Percentiles rank a stretch among this genome's conserved stretches.
Evolutionary conservation across 306 rosid genomes (phyloP).

Genomic region (Dicorynia guianensis): DNA sequence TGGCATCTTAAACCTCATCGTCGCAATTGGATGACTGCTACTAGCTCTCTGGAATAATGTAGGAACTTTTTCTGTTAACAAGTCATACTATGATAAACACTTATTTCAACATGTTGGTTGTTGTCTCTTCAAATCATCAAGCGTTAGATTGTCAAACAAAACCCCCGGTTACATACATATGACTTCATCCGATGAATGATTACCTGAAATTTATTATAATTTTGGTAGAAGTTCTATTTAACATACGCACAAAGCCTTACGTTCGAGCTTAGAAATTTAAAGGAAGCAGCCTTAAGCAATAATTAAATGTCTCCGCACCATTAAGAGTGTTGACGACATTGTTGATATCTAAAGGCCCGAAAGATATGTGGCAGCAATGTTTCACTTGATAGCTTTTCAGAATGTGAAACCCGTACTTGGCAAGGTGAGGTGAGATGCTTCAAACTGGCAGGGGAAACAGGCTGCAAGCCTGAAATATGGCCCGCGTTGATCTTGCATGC

Average conservation of each 20-base stretch:
- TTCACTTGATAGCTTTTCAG: conserved; percentile 3
- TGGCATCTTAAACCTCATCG: conserved; percentile 10
- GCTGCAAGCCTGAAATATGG: conserved; percentile 51
- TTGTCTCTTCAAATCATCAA: conserved; percentile 25
- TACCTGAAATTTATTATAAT: not conserved
- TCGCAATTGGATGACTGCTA: conserved; percentile 31
- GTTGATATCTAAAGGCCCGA: conserved; percentile 34
- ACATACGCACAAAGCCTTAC: no score
- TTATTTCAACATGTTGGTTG: not conserved
- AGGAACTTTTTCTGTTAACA: conserved; percentile 33
- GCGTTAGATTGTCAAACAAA: conserved; percentile 10
- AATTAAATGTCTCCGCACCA: no score
- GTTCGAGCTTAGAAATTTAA: no score
- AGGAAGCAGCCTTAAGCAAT: no score
- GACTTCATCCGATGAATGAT: conserved; percentile 18
- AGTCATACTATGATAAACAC: conserved; percentile 11
- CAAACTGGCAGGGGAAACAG: conserved; percentile 34
- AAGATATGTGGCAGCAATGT: conserved; percentile 21
- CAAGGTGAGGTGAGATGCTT: conserved; percentile 34
- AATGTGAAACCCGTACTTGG: conserved; percentile 28
- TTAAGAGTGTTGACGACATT: not conserved
- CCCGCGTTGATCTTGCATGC: conserved; percentile 42
- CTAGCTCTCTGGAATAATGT: conserved; percentile 33
- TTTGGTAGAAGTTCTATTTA: conserved; percentile 20
- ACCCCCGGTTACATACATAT: conserved; percentile 7